Conservation (phyloP, 257 asterid genomes). For the Orobanche coerulescens region DNA sequence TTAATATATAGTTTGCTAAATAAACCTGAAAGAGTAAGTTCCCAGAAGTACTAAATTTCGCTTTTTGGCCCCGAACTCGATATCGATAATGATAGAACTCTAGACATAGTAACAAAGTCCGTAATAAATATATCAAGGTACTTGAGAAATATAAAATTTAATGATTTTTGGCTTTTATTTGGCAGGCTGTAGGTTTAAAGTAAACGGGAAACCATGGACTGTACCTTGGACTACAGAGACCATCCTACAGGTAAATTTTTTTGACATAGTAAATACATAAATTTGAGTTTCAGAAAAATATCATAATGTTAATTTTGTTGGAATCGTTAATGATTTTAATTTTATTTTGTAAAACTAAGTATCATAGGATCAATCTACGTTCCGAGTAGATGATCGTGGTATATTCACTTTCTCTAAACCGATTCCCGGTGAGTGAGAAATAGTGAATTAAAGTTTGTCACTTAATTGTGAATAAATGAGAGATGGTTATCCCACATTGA, state of each 20-base stretch:
- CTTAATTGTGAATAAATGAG: too few species aligned
- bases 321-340: too few species aligned
- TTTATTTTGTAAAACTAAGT: too few species aligned
- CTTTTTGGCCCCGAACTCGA: background rate
- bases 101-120: background rate
- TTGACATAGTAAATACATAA: too few species aligned
- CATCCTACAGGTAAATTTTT: slow-evolving; percentile 53
- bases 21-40: background rate
- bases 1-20: background rate
- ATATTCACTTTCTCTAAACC: too few species aligned
- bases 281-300: too few species aligned
- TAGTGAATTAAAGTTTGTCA: too few species aligned
- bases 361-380: too few species aligned
- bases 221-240: slow-evolving; percentile 96
- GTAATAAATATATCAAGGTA: background rate
- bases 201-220: slow-evolving; percentile 67
- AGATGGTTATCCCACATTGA: too few species aligned
- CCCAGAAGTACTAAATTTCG: background rate
- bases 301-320: too few species aligned
- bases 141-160: background rate
- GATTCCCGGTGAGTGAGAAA: too few species aligned
- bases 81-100: background rate
- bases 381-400: too few species aligned
- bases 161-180: slow-evolving; percentile 33
- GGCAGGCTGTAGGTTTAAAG: slow-evolving; percentile 33